phyloP scores from a whole-genome alignment of 208 protist genomes.

The Trypanosoma rangeli region DNA sequence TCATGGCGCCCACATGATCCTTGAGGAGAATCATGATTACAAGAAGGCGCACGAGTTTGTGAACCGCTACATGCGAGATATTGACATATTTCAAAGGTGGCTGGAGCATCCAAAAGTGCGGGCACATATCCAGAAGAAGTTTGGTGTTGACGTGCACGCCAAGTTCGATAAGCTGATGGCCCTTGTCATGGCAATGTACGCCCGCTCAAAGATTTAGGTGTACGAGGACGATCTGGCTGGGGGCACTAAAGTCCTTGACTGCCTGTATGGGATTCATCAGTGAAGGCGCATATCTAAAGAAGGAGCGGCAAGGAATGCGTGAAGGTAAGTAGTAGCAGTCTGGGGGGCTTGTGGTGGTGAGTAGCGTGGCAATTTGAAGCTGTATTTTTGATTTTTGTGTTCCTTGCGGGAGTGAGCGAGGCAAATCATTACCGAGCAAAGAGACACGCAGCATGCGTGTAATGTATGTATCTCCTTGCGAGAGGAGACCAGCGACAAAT shows the following conservation, averaged over 20 bases:
- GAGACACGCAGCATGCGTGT: too few species aligned
- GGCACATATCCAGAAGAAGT: slow-evolving; percentile 87
- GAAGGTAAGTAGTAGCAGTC: not conserved
- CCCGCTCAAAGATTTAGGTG: slow-evolving; percentile 85
- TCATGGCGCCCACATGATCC: slow-evolving; percentile 83
- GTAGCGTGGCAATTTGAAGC: too few species aligned
- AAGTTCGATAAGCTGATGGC: slow-evolving; percentile 90
- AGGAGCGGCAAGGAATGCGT: slow-evolving; percentile 68
- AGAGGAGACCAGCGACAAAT: too few species aligned
- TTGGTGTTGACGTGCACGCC: slow-evolving; percentile 77
- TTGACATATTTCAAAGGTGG: slow-evolving; percentile 91
- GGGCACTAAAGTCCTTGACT: slow-evolving; percentile 86
- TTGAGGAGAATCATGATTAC: slow-evolving; percentile 86
- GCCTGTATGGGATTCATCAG: slow-evolving; percentile 69
- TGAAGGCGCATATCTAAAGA: slow-evolving; percentile 64
- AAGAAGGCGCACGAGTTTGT: slow-evolving; percentile 88
- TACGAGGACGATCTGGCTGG: slow-evolving; percentile 86
- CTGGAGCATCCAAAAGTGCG: slow-evolving; percentile 88
- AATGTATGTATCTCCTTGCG: too few species aligned
- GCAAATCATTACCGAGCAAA: too few species aligned
- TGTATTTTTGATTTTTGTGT: too few species aligned
- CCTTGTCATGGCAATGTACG: slow-evolving; percentile 87
- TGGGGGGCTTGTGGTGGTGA: too few species aligned
- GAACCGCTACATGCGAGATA: slow-evolving; percentile 89
- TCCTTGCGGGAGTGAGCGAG: too few species aligned